Evolutionary conservation across 352 stramenopile species (phyloP), one percentile per base, ranked within the genome.

Genomic region (Pythium sukuiense): DNA sequence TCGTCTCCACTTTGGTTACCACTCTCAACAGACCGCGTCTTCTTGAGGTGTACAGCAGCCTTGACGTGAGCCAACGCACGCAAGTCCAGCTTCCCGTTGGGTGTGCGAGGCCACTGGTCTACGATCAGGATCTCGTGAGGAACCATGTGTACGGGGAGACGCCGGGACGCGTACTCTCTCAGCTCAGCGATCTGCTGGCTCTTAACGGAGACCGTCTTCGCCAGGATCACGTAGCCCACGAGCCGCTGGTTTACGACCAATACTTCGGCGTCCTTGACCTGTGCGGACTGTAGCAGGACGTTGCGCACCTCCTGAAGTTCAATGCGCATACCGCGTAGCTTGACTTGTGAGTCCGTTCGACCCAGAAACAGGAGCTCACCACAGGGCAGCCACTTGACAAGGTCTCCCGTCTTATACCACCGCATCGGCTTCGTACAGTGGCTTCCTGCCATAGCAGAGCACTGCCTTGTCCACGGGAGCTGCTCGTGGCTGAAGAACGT

Each of bases 261-360:
- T 5, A 91, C 78, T 54, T 85, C 77, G 13, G 79, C 79, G 26
- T 85, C 72, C 30, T 73, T 67, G 2, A 94, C 69, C 0, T 32
- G 37, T 13, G 50, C 7, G 32, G 83, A 68, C 9, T 73, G 62
- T 6, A 89, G 55, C 16, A 93, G 57, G 30, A 83, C 72, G 20
- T 86, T 85, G 7, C 88, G 81, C 16, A 95, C 80, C 71, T 95
- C 86, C 11, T 90, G 81, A 4, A 94, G 67, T 65, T 96, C 88
- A 20, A 96, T 85, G 2, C 88, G 84, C 70, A 92, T 91, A 13
- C 86, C 88, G 20, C 85, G 79, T 2, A 90, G 79, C 60, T 96
- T 96, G 32, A 95, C 83, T 59, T 94, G 88, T 3, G 79, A 70
- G 61, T 96, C 88, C 1, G 80, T 80, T 18, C 88, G 73, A 9